Percentiles rank a stretch among this genome's conserved stretches.
These are phyloP conservation scores for Botryotinia globosa DNA, from an alignment of 2,329 filamentous ascomycete species.

Conservation along the genomic window DNA sequence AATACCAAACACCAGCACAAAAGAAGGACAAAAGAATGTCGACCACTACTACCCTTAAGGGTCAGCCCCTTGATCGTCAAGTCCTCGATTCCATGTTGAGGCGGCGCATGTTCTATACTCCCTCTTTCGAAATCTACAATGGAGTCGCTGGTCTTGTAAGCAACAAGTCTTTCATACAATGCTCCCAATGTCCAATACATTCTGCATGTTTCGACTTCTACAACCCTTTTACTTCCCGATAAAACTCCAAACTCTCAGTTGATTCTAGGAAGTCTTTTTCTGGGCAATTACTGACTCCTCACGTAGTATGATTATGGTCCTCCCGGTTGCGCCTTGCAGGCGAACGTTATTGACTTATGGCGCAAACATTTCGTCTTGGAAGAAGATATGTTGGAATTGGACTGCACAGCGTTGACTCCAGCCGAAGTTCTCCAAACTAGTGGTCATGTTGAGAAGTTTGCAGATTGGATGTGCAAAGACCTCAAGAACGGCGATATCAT, in stretches of 20 bases:
- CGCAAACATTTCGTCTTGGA: slow-evolving; percentile 71
- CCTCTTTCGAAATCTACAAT: slow-evolving; percentile 92
- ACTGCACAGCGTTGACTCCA: slow-evolving; percentile 89
- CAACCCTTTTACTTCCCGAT: too few species aligned
- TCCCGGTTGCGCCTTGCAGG: slow-evolving; percentile 66
- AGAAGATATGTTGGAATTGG: slow-evolving; percentile 72
- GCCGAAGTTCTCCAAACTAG: slow-evolving; percentile 91
- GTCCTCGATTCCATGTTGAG: slow-evolving; percentile 82
- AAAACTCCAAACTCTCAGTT: background rate
- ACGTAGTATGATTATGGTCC: slow-evolving; percentile 23
- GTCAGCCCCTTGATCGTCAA: slow-evolving; percentile 81
- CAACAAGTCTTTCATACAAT: slow-evolving; percentile 17
- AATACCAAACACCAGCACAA: slow-evolving; percentile 35
- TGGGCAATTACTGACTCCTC: background rate
- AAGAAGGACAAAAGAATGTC: slow-evolving; percentile 46
- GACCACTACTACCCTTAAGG: slow-evolving; percentile 75
- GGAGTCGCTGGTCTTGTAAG: slow-evolving; percentile 78
- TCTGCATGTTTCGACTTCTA: background rate
- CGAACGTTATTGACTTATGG: slow-evolving; percentile 70
- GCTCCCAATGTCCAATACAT: background rate
- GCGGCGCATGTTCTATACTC: slow-evolving; percentile 90
- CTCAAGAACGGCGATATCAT: slow-evolving; percentile 96
- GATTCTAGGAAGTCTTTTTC: background rate
- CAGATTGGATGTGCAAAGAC: slow-evolving; percentile 98
- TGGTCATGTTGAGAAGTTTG: slow-evolving; percentile 94